Conservation (phyloP, 1,284 basidiomycete genomes). For the Naganishia liquefaciens region DNA sequence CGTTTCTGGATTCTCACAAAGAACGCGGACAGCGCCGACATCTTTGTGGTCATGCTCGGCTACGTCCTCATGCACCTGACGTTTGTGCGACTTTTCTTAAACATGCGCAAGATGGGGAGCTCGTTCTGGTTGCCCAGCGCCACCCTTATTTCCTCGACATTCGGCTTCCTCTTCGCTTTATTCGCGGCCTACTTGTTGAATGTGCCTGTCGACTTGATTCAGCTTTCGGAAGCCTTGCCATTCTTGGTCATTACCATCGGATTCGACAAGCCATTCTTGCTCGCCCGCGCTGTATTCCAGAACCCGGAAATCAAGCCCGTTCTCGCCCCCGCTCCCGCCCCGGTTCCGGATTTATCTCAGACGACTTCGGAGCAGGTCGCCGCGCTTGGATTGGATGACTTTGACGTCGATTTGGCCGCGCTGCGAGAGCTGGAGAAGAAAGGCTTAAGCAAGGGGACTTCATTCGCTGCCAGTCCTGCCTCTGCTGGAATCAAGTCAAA, state of each 20-base stretch:
- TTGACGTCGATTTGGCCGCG: conserved; percentile 65
- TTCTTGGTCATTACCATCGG: conserved; percentile 98
- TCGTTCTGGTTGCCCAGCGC: conserved; percentile 84
- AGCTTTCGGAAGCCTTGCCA: conserved; percentile 89
- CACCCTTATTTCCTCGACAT: conserved; percentile 78
- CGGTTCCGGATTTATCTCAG: conserved; percentile 31
- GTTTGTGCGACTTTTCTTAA: conserved; percentile 84
- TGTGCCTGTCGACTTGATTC: conserved; percentile 89
- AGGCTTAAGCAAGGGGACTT: conserved; percentile 58
- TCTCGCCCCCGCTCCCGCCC: conserved; percentile 56
- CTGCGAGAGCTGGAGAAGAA: conserved; percentile 64
- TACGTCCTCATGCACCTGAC: conserved; percentile 96
- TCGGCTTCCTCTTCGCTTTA: conserved; percentile 84
- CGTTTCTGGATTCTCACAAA: conserved; percentile 85
- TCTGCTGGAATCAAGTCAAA: conserved; percentile 35
- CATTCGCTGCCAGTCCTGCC: conserved; percentile 26
- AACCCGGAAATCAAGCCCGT: conserved; percentile 69
- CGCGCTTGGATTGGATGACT: conserved; percentile 60
- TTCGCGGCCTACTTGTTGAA: conserved; percentile 78
- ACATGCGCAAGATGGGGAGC: conserved; percentile 81
- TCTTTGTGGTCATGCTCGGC: conserved; percentile 90
- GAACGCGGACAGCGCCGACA: conserved; percentile 94
- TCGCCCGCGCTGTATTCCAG: conserved; percentile 85
- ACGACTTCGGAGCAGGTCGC: conserved; percentile 70
- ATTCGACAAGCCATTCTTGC: conserved; percentile 93